Evolutionary conservation across 192 early-diverging fungal genomes (phyloP), one percentile per base, ranked within the genome.

Genomic region (Pilaira anomala): DNA sequence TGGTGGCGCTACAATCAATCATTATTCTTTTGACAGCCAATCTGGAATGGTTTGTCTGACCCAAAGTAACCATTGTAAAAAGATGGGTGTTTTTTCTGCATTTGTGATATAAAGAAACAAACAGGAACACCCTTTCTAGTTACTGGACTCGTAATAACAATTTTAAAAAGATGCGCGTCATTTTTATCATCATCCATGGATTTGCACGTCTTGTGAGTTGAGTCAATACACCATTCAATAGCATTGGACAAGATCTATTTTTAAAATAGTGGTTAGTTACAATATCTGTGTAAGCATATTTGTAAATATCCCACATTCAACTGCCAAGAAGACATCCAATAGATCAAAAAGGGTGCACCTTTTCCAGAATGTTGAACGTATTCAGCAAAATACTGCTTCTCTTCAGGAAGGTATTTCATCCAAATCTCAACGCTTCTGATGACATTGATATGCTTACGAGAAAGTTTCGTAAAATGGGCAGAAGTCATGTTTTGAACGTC

Each of bases 61-160:
- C 52, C 2, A 33, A 3, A 4, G 4, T 16, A 33, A 16, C 52
- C 33, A 57, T n/a, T 42, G n/a, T 2, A 54, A 25, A 54, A 18
- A 30, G 14, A 11, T n/a, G 7, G 28, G 52, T n/a, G 7, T 18
- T 30, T 26, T 33, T 33, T 33, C 52, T 11, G 22, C 6, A 16
- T 54, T 14, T 5, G 52, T 54, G 11, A 54, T 33, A n/a, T n/a
- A 33, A 54, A 54, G 12, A 33, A 33, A 54, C 52, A 54, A 3
- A 54, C 52, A 30, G 52, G 52, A 5, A 54, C 25, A 30, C 52
- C 52, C 30, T 54, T 54, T 9, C 25, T 54, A 2, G 25, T 54
- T 3, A 33, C 29, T 33, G 24, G 24, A 33, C 29, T 54, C 2
- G 22, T 18, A 2, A 33, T 6, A 33, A 54, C n/a, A 18, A 54